phyloP scores from a whole-genome alignment of 148 eudicot species.

The Chenopodium suecicum region DNA sequence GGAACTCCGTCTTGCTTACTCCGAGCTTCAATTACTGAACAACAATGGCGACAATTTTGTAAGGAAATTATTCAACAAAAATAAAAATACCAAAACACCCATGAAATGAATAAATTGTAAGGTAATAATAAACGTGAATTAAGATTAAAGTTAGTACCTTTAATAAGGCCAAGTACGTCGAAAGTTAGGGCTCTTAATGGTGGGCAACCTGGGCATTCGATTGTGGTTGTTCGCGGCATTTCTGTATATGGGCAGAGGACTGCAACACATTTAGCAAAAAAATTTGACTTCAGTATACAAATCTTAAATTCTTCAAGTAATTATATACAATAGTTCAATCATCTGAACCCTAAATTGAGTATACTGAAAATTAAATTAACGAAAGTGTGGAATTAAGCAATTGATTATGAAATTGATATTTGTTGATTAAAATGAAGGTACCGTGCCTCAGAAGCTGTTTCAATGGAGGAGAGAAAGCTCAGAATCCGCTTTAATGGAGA shows the following conservation, averaged over 20 bases:
- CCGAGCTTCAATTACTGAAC: constrained; percentile 75
- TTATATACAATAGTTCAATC: too few species aligned
- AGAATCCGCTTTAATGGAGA: too few species aligned
- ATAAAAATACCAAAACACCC: background rate
- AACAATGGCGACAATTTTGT: background rate
- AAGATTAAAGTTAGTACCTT: constrained; percentile 41
- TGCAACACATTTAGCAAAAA: too few species aligned
- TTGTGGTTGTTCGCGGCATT: constrained; percentile 85
- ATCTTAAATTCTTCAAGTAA: too few species aligned
- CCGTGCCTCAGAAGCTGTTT: too few species aligned
- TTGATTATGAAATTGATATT: too few species aligned
- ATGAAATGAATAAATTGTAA: background rate
- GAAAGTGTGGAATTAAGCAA: too few species aligned
- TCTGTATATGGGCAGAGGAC: background rate
- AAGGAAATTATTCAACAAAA: background rate
- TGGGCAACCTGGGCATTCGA: constrained; percentile 88
- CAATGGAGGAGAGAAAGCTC: too few species aligned
- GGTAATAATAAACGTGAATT: background rate
- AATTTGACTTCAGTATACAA: too few species aligned
- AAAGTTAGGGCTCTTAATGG: constrained; percentile 77
- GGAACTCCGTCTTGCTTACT: constrained; percentile 58
- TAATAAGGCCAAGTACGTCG: constrained; percentile 75
- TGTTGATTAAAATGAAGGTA: too few species aligned
- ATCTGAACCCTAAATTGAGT: too few species aligned
- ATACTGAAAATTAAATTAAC: too few species aligned